phyloP scores from a whole-genome alignment of 2,329 filamentous ascomycete species.

The Hypoxylon sp. region DNA sequence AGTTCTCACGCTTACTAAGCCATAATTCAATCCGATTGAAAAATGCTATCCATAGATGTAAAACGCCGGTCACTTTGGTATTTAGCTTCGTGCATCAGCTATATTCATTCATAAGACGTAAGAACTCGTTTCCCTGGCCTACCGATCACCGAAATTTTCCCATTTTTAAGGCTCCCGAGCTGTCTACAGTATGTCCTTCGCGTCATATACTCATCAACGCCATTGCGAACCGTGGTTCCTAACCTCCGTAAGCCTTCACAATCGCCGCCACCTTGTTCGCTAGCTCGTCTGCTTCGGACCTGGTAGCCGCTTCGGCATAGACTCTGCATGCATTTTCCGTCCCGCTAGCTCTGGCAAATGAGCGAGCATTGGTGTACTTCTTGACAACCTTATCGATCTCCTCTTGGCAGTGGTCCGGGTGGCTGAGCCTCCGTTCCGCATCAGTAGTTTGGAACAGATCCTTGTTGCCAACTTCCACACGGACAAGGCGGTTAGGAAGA shows the following conservation, averaged over 20 bases:
- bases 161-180: conserved; percentile 18
- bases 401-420: conserved; percentile 82
- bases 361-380: conserved; percentile 90
- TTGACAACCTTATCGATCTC: conserved; percentile 89
- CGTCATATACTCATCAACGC: conserved; percentile 16
- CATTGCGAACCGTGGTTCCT: background rate
- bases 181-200: conserved; percentile 27
- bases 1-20: too few relatives aligned
- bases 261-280: conserved; percentile 84
- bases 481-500: conserved; percentile 93
- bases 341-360: conserved; percentile 92
- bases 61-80: conserved; percentile 5
- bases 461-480: conserved; percentile 89
- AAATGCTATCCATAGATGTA: too few relatives aligned
- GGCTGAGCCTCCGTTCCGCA: conserved; percentile 88
- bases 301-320: conserved; percentile 92
- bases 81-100: conserved; percentile 32
- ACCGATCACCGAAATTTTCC: conserved; percentile 24
- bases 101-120: conserved; percentile 40
- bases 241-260: conserved; percentile 71
- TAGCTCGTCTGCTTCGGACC: conserved; percentile 90
- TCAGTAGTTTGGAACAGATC: conserved; percentile 91
- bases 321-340: conserved; percentile 97
- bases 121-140: conserved; percentile 14
- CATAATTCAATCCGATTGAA: too few relatives aligned